Base-by-base conservation (phyloP, 2,329 filamentous ascomycete genomes). In the Annulohypoxylon truncatum region DNA sequence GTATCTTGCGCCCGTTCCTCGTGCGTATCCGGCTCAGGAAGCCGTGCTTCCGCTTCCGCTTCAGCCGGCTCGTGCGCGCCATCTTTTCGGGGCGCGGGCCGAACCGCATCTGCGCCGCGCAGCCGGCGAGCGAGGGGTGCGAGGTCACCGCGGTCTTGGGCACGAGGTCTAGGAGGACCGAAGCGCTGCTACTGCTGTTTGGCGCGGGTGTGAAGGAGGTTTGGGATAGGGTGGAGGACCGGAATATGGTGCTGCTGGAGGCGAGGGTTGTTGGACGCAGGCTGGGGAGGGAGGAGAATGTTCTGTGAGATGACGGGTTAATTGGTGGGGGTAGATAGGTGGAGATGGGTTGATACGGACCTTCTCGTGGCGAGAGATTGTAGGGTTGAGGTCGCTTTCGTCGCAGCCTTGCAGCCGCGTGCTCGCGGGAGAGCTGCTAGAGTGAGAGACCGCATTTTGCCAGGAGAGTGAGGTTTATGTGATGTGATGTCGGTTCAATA, bases 41-140 rank as follows among this genome's bases (percentile, higher is more conserved):
- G 0, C 87, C 87, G 69, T 85, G 83, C 69, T 86, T 82, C 22
- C 87, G 81, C 81, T 89, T 89, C 77, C 88, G 85, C 12, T 88
- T 76, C 57, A 89, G 78, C 33, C 87, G 81, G 58, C 83, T 87
- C 59, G 82, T 78, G 52, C 81, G 78, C 59, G 84, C 82, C 84
- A 88, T 84, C 29, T 85, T 89, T 73, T 8, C 15, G 12, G 86
- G 82, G 64, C 86, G 83, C 50, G 86, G 87, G 1, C 85, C 87
- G 79, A 83, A 89, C 59, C 87, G 84, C 68, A 88, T 79, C 78
- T 88, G 86, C 64, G 73, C 75, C 46, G 77, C 76, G 38, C 66
- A 69, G 50, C 78, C 81, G 4, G 74, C 77, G n/a, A 88, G 77
- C 7, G 84, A 83, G 28, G 86, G 86, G 75, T 87, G 82, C 26